Conservation (phyloP, 2,329 filamentous ascomycete genomes). For the Parascedosporium putredinis region DNA sequence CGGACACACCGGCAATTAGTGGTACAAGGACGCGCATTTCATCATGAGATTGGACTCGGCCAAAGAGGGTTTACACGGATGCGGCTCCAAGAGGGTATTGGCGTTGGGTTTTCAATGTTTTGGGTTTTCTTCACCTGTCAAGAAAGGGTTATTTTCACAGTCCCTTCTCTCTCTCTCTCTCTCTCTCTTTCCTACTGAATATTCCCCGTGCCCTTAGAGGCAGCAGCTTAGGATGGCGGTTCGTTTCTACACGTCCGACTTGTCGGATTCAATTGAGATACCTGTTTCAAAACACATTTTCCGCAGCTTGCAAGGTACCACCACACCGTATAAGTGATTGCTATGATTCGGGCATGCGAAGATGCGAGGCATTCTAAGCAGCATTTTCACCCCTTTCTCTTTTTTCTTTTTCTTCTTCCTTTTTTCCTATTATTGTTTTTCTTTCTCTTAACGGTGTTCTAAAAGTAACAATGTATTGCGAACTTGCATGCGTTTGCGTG, state of each 20-base stretch:
- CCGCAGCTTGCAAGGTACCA: neutral
- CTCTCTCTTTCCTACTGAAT: neutral
- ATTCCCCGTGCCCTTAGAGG: conserved; percentile 8
- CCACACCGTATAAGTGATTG: no score
- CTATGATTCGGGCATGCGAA: no score
- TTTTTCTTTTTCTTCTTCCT: no score
- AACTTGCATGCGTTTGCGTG: no score
- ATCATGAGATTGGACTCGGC: neutral
- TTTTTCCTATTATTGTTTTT: no score
- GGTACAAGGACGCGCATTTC: neutral
- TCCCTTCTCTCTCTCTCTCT: neutral
- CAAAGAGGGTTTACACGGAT: neutral
- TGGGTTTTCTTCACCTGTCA: no score
- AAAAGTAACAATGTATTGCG: no score
- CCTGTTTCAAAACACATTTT: neutral
- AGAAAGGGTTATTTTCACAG: neutral
- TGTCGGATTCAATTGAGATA: conserved; percentile 2
- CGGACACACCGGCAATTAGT: neutral
- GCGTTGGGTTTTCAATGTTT: neutral
- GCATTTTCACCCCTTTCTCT: no score
- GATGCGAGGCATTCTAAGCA: no score
- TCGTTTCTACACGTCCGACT: neutral
- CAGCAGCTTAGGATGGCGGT: neutral
- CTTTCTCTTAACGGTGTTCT: no score
- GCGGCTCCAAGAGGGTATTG: neutral